Conservation (phyloP, 2,329 filamentous ascomycete species). For the Trichoderma harzianum region DNA sequence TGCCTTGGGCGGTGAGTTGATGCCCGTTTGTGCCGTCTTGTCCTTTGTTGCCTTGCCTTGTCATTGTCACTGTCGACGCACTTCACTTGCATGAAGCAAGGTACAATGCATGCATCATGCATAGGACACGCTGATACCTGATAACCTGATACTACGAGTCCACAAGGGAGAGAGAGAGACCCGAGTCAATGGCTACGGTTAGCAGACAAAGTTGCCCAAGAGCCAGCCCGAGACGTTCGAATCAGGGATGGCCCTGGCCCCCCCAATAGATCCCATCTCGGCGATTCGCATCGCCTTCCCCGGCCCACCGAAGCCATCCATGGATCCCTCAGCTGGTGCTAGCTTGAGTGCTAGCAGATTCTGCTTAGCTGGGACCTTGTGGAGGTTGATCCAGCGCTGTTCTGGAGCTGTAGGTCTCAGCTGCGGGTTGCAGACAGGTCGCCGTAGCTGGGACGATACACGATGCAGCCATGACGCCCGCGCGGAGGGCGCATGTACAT, state of each 20-base stretch:
- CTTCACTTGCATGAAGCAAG: background rate
- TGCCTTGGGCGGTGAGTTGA: background rate
- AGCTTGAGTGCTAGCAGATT: background rate
- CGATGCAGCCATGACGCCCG: background rate
- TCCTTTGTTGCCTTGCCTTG: background rate
- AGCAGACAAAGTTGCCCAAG: background rate
- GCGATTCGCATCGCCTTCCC: conserved; percentile 5
- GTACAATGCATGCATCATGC: background rate
- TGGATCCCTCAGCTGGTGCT: background rate
- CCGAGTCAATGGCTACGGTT: background rate
- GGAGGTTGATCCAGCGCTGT: background rate
- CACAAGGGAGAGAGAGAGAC: background rate
- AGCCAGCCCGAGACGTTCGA: background rate
- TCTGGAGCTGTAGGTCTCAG: background rate
- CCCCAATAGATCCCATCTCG: conserved; percentile 2
- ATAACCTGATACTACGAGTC: background rate
- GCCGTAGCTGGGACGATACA: background rate
- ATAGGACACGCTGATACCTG: background rate
- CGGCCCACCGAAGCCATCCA: background rate
- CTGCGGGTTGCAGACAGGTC: conserved; percentile 3
- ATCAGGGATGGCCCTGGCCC: background rate
- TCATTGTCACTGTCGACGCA: background rate
- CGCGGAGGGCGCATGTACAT: background rate
- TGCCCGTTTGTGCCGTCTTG: background rate
- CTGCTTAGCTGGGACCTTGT: background rate